phyloP scores from a whole-genome alignment of 192 early-diverging fungal species.

The Nowakowskiella sp. region DNA sequence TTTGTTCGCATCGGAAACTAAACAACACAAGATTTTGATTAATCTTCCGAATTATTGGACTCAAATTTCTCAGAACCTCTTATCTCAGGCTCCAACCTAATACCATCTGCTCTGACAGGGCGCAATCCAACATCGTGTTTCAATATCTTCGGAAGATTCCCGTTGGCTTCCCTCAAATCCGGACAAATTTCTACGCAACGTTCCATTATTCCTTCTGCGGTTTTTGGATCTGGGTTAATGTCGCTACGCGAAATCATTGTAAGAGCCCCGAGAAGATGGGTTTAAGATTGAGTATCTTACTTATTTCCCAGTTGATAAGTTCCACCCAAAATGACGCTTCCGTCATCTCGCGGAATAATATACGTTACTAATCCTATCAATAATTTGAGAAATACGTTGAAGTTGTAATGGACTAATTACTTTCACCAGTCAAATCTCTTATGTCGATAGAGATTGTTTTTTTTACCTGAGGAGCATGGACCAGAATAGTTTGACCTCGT shows the following conservation, averaged over 20 bases:
- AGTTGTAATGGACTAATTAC: no score
- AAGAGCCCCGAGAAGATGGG: background rate
- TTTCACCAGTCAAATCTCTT: background rate
- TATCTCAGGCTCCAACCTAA: constrained; percentile 29
- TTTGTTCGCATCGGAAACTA: constrained; percentile 6
- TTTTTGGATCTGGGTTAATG: constrained; percentile 20
- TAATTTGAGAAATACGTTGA: constrained; percentile 5
- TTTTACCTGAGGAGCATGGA: constrained; percentile 60
- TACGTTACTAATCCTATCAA: constrained; percentile 44
- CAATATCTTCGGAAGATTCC: constrained; percentile 27
- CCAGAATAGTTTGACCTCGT: constrained; percentile 74
- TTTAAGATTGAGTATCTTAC: constrained; percentile 9
- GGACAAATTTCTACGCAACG: constrained; percentile 37
- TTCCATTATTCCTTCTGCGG: constrained; percentile 26
- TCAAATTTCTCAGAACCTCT: constrained; percentile 12
- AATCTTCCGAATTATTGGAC: constrained; percentile 11
- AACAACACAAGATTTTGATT: constrained; percentile 18
- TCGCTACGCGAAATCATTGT: constrained; percentile 1
- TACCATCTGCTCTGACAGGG: constrained; percentile 34
- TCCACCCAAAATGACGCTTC: constrained; percentile 68
- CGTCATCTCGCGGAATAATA: constrained; percentile 76
- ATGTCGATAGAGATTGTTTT: constrained; percentile 44
- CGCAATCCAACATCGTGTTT: constrained; percentile 34
- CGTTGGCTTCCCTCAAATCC: constrained; percentile 32
- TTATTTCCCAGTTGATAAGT: constrained; percentile 41